phyloP scores from a whole-genome alignment of 352 stramenopile species.

The Phytophthora ohioensis region DNA sequence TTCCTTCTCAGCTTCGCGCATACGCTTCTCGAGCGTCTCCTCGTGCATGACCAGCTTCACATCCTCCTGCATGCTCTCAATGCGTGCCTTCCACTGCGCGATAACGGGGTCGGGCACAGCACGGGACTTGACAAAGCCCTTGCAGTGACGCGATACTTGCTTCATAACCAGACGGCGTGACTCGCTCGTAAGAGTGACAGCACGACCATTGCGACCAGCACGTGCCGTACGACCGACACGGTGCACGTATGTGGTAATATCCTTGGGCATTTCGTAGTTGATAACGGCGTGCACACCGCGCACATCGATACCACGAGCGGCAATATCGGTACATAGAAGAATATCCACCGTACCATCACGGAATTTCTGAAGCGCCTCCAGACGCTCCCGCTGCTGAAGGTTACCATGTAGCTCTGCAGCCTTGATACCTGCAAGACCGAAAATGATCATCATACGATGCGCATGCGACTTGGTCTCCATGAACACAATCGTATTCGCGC shows the following conservation, averaged over 20 bases:
- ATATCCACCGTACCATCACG: conserved; percentile 95
- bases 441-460: conserved; percentile 98
- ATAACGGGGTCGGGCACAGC: conserved; percentile 90
- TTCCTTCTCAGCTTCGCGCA: conserved; percentile 92
- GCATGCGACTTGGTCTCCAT: conserved; percentile 98
- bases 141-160: conserved; percentile 90
- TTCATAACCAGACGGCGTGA: conserved; percentile 94
- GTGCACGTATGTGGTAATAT: conserved; percentile 99
- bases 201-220: conserved; percentile 93
- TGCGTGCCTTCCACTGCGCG: conserved; percentile 86
- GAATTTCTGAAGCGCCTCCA: conserved; percentile 97
- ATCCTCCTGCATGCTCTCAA: conserved; percentile 85
- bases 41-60: conserved; percentile 87
- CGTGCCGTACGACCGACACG: conserved; percentile 98
- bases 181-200: conserved; percentile 92
- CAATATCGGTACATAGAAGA: conserved; percentile 98
- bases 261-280: conserved; percentile 99
- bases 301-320: conserved; percentile 98
- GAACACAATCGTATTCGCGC: conserved; percentile 97
- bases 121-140: conserved; percentile 92
- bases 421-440: conserved; percentile 95
- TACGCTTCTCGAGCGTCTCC: conserved; percentile 91
- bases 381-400: conserved; percentile 95
- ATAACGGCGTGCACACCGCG: conserved; percentile 98
- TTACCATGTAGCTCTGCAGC: conserved; percentile 99